phyloP scores from a whole-genome alignment of 768 basidiomycete species.

The Lentinula sp. region DNA sequence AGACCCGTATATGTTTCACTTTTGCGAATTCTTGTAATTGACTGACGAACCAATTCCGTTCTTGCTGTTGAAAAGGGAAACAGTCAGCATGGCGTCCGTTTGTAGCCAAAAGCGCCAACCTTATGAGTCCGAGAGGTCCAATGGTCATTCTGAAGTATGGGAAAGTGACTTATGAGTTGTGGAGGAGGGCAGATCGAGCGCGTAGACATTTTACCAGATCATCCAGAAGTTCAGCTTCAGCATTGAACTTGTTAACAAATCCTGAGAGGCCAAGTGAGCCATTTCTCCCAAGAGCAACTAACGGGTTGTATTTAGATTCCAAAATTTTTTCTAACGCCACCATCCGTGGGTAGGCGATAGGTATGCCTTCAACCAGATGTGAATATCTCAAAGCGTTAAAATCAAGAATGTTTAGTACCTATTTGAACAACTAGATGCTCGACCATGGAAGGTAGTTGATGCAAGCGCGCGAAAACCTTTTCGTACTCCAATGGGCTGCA shows the following conservation, averaged over 20 bases:
- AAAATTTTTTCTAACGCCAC: constrained; percentile 79
- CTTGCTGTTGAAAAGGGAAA: constrained; percentile 45
- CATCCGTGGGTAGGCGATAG: constrained; percentile 91
- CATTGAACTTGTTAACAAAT: constrained; percentile 87
- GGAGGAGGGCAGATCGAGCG: not conserved
- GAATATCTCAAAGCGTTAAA: not conserved
- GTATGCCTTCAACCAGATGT: constrained; percentile 42
- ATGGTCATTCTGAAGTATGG: constrained; percentile 65
- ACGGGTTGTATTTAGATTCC: constrained; percentile 79
- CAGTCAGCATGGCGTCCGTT: not conserved
- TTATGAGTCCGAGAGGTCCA: constrained; percentile 85
- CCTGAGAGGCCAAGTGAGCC: constrained; percentile 67
- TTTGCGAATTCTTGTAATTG: constrained; percentile 71
- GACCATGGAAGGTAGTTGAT: constrained; percentile 52
- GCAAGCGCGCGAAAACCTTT: constrained; percentile 61
- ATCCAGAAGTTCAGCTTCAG: constrained; percentile 90
- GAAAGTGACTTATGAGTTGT: not conserved
- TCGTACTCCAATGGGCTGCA: constrained; percentile 72
- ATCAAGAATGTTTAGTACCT: constrained; percentile 33
- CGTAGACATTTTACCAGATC: constrained; percentile 55
- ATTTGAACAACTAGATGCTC: constrained; percentile 84
- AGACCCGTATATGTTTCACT: constrained; percentile 61
- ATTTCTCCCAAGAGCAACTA: constrained; percentile 65
- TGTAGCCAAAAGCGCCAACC: constrained; percentile 28
- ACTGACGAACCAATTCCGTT: constrained; percentile 85